Conservation (phyloP, 2,329 filamentous ascomycete genomes). For the Huntiella bhutanensis region DNA sequence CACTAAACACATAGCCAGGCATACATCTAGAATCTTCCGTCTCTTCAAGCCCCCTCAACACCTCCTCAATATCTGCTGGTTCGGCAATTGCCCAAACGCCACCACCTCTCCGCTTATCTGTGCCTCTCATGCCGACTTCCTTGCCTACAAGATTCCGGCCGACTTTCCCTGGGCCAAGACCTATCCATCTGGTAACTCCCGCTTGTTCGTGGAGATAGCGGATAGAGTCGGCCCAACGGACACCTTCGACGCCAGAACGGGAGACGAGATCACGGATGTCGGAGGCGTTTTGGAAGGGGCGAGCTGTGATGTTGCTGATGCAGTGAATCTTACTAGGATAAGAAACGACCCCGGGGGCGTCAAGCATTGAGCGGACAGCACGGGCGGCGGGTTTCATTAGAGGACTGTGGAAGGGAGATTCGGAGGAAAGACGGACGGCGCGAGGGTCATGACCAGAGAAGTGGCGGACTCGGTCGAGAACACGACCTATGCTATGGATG, state of each 20-base stretch:
- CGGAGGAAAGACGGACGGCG: slow-evolving; percentile 68
- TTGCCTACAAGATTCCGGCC: slow-evolving; percentile 86
- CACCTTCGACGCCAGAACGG: slow-evolving; percentile 73
- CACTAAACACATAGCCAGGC: slow-evolving; percentile 8
- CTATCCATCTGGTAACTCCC: slow-evolving; percentile 69
- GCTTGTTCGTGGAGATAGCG: slow-evolving; percentile 71
- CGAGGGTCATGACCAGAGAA: slow-evolving; percentile 84
- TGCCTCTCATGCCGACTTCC: slow-evolving; percentile 71
- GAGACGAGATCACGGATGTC: slow-evolving; percentile 65
- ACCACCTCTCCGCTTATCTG: slow-evolving; percentile 65
- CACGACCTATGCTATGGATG: slow-evolving; percentile 60
- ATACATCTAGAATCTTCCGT: slow-evolving; percentile 34
- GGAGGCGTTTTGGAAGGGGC: slow-evolving; percentile 53
- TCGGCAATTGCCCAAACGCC: slow-evolving; percentile 86
- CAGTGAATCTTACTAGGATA: slow-evolving; percentile 63
- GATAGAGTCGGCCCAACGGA: slow-evolving; percentile 88
- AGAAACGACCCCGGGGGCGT: slow-evolving; percentile 43
- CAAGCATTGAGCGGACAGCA: slow-evolving; percentile 51
- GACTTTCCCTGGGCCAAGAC: slow-evolving; percentile 85
- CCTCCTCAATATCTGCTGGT: slow-evolving; percentile 55
- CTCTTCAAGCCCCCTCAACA: slow-evolving; percentile 44
- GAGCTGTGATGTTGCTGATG: slow-evolving; percentile 69
- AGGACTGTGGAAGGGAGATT: slow-evolving; percentile 79
- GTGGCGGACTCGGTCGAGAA: slow-evolving; percentile 69
- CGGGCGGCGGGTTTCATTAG: slow-evolving; percentile 73